A percentile compares a stretch with the other conserved stretches of the same genome.
Evolutionary conservation across 352 stramenopile genomes (phyloP).

Genomic region (Blastocystis sp.): DNA sequence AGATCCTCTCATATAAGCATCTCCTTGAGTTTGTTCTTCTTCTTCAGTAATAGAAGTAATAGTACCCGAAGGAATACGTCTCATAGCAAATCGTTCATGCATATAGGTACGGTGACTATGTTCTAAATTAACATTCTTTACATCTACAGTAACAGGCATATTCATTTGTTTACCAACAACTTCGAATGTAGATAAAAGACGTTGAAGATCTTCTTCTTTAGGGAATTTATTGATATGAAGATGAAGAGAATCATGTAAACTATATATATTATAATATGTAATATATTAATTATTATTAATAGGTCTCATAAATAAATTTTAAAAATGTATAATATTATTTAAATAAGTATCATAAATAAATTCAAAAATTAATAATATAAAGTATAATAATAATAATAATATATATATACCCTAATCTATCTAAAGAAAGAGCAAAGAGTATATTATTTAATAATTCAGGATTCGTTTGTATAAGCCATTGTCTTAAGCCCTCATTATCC

Average conservation of each 20-base stretch:
- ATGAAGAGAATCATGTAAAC: background rate
- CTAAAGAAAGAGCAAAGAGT: constrained; percentile 19
- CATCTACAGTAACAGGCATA: background rate
- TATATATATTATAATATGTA: background rate
- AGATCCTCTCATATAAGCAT: too few species aligned
- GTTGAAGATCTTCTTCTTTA: constrained; percentile 1
- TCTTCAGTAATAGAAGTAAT: too few species aligned
- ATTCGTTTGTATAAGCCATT: constrained; percentile 22
- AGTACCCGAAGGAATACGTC: constrained; percentile 2
- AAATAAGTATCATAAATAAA: too few species aligned
- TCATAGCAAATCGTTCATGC: constrained; percentile 24
- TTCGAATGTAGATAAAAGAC: constrained; percentile 7
- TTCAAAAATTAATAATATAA: too few species aligned
- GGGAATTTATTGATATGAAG: background rate
- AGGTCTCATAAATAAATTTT: too few species aligned
- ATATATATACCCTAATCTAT: constrained; percentile 7
- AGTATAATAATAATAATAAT: too few species aligned
- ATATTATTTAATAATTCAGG: constrained; percentile 10
- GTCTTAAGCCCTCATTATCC: constrained; percentile 28
- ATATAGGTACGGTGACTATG: background rate
- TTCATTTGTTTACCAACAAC: constrained; percentile 13
- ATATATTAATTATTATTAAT: too few species aligned
- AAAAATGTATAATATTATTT: too few species aligned
- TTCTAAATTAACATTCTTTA: constrained; percentile 17
- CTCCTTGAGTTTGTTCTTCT: too few species aligned